Evolutionary conservation across 495 filamentous ascomycete species (phyloP).

Genomic region (Daldinia vernicosa): DNA sequence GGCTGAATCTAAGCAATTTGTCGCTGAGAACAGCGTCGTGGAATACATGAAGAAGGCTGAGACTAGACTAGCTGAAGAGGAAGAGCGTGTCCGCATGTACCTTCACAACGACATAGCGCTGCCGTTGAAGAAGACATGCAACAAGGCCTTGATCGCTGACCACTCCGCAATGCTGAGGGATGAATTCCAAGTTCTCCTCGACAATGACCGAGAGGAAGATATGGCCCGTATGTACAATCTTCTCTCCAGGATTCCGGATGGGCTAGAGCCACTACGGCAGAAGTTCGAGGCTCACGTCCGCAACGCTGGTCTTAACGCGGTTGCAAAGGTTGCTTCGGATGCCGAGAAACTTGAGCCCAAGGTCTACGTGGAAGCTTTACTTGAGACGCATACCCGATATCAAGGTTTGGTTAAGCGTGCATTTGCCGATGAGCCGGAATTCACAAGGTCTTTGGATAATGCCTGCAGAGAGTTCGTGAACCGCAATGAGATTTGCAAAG

Average conservation of each 20-base stretch:
- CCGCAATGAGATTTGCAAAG: constrained; percentile 92
- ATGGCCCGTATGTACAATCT: constrained; percentile 96
- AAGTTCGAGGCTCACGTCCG: constrained; percentile 94
- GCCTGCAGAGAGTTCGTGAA: constrained; percentile 98
- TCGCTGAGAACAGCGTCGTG: constrained; percentile 96
- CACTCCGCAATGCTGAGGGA: constrained; percentile 87
- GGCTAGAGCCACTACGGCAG: constrained; percentile 85
- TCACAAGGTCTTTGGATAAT: constrained; percentile 95
- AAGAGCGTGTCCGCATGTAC: constrained; percentile 91
- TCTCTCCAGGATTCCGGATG: constrained; percentile 88
- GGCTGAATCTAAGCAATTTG: constrained; percentile 90
- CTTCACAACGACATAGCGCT: constrained; percentile 87
- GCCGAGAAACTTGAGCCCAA: constrained; percentile 94
- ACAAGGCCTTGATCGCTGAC: constrained; percentile 86
- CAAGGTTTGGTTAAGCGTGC: constrained; percentile 89
- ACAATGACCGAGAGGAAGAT: constrained; percentile 94
- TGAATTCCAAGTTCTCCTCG: constrained; percentile 94
- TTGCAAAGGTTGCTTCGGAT: constrained; percentile 89
- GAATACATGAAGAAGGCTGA: constrained; percentile 99
- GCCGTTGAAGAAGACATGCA: constrained; percentile 84
- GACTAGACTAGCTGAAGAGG: constrained; percentile 88
- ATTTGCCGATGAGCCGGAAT: constrained; percentile 95
- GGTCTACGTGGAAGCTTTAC: constrained; percentile 91
- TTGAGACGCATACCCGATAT: constrained; percentile 94
- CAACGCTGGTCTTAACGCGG: constrained; percentile 83